These are phyloP conservation scores for Dendrobium chrysotoxum DNA, from an alignment of 106 monocot species.

Conservation along the genomic window DNA sequence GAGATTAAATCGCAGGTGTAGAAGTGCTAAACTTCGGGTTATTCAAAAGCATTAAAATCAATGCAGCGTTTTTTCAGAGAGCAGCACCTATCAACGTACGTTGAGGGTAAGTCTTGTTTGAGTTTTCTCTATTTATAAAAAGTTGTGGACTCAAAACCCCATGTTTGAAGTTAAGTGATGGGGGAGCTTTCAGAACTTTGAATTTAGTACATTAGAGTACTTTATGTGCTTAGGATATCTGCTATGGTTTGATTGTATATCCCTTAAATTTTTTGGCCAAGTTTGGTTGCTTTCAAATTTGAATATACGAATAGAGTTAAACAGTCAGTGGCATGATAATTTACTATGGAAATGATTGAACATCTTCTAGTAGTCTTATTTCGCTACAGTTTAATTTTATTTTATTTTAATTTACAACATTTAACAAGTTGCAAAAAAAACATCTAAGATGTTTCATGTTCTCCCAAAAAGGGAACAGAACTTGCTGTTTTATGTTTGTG, in stretches of 20 bases:
- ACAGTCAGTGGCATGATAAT: background rate
- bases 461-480: background rate
- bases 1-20: slow-evolving; percentile 65
- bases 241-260: background rate
- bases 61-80: background rate
- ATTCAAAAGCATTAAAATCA: slow-evolving; percentile 45
- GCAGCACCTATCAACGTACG: background rate
- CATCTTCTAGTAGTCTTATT: background rate
- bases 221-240: background rate
- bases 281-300: background rate
- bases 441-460: background rate
- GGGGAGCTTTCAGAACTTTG: background rate
- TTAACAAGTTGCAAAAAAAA: no score
- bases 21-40: slow-evolving; percentile 94
- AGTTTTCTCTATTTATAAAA: background rate
- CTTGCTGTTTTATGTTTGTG: background rate
- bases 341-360: background rate
- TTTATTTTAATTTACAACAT: no score
- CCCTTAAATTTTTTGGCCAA: no score
- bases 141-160: background rate
- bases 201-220: background rate
- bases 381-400: background rate
- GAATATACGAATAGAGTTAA: background rate
- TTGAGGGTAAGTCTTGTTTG: background rate
- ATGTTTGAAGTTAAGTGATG: background rate